Conservation (phyloP, 1,284 basidiomycete species). For the Trametes versicolor region DNA sequence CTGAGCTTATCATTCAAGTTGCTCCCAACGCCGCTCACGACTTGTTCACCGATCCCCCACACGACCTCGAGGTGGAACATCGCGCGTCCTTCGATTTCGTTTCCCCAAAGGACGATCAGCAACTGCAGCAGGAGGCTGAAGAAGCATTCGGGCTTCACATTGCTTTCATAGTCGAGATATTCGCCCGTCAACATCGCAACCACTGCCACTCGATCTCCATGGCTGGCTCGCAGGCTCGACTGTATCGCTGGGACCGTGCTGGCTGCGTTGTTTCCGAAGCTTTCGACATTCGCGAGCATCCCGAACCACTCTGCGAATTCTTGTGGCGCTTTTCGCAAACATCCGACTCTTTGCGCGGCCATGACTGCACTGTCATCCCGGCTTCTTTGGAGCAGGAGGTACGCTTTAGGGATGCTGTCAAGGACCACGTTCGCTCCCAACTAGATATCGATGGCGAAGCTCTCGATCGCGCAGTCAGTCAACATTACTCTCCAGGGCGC, state of each 20-base stretch:
- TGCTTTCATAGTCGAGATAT: slow-evolving; percentile 17
- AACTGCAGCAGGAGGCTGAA: neutral
- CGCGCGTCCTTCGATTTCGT: slow-evolving; percentile 5
- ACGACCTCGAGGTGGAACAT: neutral
- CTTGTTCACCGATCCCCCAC: slow-evolving; percentile 20
- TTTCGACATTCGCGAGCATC: slow-evolving; percentile 16
- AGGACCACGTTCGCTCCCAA: neutral
- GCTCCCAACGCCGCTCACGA: slow-evolving; percentile 6
- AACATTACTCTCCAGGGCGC: neutral
- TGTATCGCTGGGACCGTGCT: slow-evolving; percentile 21
- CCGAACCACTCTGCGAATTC: slow-evolving; percentile 12
- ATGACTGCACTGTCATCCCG: slow-evolving; percentile 7
- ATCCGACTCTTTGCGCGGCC: slow-evolving; percentile 5
- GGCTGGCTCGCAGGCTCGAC: slow-evolving; percentile 11
- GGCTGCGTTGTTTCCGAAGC: slow-evolving; percentile 17
- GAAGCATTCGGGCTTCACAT: slow-evolving; percentile 9
- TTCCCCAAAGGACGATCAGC: neutral
- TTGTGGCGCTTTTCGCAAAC: slow-evolving; percentile 15
- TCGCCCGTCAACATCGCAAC: slow-evolving; percentile 22
- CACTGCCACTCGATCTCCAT: slow-evolving; percentile 13
- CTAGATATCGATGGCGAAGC: slow-evolving; percentile 4
- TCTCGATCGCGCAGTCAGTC: neutral
- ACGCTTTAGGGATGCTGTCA: neutral
- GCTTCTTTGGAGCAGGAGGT: slow-evolving; percentile 2
- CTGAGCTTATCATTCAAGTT: slow-evolving; percentile 26